Evolutionary conservation across 1,284 basidiomycete species (phyloP), one percentile per base, ranked within the genome.

Genomic region (Ustilago loliicola): DNA sequence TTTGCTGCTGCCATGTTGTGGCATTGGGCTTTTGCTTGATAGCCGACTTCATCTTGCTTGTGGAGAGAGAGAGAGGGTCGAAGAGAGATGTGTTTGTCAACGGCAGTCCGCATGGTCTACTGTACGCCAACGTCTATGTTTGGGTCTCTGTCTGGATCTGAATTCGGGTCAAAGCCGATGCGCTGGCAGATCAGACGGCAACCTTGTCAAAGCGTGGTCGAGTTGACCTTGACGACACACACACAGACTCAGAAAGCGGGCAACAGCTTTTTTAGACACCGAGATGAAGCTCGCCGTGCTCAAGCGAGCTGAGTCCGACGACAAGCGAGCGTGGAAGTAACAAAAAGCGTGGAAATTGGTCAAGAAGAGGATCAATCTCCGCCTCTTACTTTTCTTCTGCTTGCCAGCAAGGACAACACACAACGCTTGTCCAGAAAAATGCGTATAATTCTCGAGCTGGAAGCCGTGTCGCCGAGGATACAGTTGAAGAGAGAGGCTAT

Each of bases 241-340:
- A 34, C 7, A 34, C 11, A 34, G 40, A 15, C 6, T 42, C 7
- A 21, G 17, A 19, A 6, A 42, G 17, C 40, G n/a, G 48, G 6
- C 53, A 55, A 42, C 38, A 57, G 55, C 21, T n/a, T 53, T n/a
- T 53, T 61, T 61, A 61, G 58, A 61, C 58, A 40, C 58, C 58
- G 58, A 61, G 34, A 38, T 38, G 29, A 48, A 19, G 13, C 34
- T 11, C 15, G 40, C 40, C n/a, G n/a, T 21, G 40, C 40, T n/a
- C 48, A 61, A 61, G 58, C 58, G 58, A 61, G 48, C 13, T 15
- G 15, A 27, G 34, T 6, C 7, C 5, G 45, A 2, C 27, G 25
- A 19, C 45, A 30, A 59, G 45, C 36, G 54, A 50, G 57, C 45
- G 57, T 48, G 21, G 45, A 29, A 32, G 27, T 11, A 48, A 25